These are phyloP conservation scores for Populus simonii DNA, from an alignment of 345 rosid genomes.

Conservation along the genomic window DNA sequence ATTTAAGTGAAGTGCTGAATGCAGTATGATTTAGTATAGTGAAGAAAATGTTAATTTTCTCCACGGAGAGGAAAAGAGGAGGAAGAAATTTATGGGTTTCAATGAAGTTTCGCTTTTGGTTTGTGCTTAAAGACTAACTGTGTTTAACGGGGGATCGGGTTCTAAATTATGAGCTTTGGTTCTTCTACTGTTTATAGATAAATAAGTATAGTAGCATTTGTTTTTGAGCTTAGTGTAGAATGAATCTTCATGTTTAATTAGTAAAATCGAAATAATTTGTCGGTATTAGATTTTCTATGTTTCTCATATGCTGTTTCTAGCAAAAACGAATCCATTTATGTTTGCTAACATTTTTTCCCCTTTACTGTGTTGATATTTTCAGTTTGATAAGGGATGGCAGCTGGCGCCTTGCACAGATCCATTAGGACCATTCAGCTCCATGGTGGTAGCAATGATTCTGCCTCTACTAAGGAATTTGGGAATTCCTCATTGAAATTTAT, in stretches of 20 bases:
- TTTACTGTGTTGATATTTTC: not conserved
- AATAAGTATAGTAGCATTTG: not conserved
- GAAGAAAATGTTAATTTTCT: too few relatives aligned
- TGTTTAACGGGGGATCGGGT: not conserved
- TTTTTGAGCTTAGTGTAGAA: not conserved
- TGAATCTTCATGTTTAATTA: not conserved
- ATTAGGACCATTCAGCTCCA: conserved; percentile 15
- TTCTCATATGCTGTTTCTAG: too few relatives aligned
- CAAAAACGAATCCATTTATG: too few relatives aligned
- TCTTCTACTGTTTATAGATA: not conserved
- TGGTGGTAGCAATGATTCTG: conserved; percentile 3
- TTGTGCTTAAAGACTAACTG: not conserved
- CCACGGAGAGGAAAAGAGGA: not conserved
- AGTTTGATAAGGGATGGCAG: conserved; percentile 12
- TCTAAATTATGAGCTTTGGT: not conserved
- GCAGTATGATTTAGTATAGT: too few relatives aligned
- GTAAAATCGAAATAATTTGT: not conserved
- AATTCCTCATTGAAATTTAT: conserved; percentile 6
- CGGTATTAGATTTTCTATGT: too few relatives aligned
- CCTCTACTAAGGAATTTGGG: conserved; percentile 2
- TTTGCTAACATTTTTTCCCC: not conserved
- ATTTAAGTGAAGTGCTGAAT: too few relatives aligned
- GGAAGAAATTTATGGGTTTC: not conserved
- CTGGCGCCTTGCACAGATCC: conserved; percentile 7
- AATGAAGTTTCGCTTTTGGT: not conserved